Base-by-base conservation (phyloP, 106 monocot genomes). In the Agapanthus africanus region DNA sequence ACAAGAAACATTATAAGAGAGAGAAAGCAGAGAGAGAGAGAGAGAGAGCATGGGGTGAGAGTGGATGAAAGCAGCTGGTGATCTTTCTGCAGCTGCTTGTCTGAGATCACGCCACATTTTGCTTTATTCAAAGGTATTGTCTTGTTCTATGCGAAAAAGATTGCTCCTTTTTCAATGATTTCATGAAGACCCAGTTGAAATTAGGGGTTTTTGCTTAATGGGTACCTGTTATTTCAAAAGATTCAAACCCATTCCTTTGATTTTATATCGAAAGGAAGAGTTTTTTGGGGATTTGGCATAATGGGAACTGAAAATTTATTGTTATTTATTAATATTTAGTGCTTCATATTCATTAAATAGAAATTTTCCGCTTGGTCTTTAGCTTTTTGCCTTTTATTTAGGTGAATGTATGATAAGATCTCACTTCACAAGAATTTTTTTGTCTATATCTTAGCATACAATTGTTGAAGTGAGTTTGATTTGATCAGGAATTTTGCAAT, bases 121-220 rank as follows among this genome's bases (percentile, higher is more conserved):
- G 39, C 39, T 37, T 65, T 65, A n/a, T 11, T 65, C 13, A 40
- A 25, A 22, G 64, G 64, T 65, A 65, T 65, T 37, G 36, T 61
- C 61, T 61, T 61, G 35, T 61, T 7, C 61, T 61, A 19, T 34
- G 61, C n/a, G 35, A n/a, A 56, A 35, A 35, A 19, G 16, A 11
- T 61, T 36, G 18, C 35, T 28, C 14, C 22, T 40, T 66, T 66
- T 11, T 66, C 19, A 18, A 4, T 7, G 21, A 14, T 41, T 66
- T 66, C 27, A 66, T 16, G 46, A 27, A 49, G 34, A 50, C 68
- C 46, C 68, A 68, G 19, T 46, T 50, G 8, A 7, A 21, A 16
- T 66, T 50, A 35, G 68, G n/a, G 11, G 18, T 47, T 68, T 40
- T 39, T 47, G 32, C 11, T 49, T 68, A 11, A 49, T 68, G 34